These are phyloP conservation scores for Cordyceps javanica DNA, from an alignment of 2,329 filamentous ascomycete genomes.

Conservation along the genomic window DNA sequence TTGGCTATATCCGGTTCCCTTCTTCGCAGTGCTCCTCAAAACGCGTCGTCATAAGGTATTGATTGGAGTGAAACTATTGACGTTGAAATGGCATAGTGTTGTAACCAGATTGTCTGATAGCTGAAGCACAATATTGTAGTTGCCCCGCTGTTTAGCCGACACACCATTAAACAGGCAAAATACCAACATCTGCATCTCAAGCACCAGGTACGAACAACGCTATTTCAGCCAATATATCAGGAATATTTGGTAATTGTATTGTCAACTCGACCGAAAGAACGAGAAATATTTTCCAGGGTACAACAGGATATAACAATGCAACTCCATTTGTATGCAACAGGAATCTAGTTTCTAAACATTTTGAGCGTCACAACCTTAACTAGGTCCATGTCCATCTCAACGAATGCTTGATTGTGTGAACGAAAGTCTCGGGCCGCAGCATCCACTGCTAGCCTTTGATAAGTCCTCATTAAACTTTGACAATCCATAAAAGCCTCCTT, in stretches of 20 bases:
- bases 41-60: neutral
- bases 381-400: neutral
- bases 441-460: slow-evolving; percentile 41
- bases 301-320: neutral
- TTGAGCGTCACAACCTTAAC: neutral
- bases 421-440: slow-evolving; percentile 26
- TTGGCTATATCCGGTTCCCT: neutral
- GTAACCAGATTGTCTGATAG: neutral
- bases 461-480: slow-evolving; percentile 19
- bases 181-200: too few species aligned
- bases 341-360: neutral
- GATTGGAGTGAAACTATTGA: neutral
- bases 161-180: neutral
- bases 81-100: neutral
- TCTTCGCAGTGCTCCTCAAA: neutral
- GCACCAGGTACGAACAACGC: neutral
- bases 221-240: too few species aligned
- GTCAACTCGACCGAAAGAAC: neutral
- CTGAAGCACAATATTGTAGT: too few species aligned
- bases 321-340: slow-evolving; percentile 3
- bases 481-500: slow-evolving; percentile 15
- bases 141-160: slow-evolving; percentile 4
- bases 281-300: neutral
- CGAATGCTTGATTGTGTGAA: neutral
- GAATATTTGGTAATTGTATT: slow-evolving; percentile 8